Evolutionary conservation across 257 asterid genomes (phyloP).

Genomic region (Mentha longifolia): DNA sequence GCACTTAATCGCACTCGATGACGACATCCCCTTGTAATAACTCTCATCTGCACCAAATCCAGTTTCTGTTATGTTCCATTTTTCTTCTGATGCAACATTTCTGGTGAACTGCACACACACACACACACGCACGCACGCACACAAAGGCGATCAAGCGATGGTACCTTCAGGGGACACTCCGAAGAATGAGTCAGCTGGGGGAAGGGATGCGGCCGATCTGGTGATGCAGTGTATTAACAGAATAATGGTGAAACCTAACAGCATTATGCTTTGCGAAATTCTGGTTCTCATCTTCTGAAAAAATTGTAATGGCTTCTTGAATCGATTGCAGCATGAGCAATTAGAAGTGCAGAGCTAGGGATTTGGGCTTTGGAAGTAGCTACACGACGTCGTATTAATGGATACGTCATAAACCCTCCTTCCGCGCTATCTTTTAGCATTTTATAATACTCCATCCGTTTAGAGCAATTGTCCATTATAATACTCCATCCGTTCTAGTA

Average conservation of each 20-base stretch:
- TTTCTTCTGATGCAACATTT: conserved; percentile 10
- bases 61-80: not conserved
- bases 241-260: conserved; percentile 38
- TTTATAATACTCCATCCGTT: no score
- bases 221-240: conserved; percentile 31
- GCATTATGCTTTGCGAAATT: conserved; percentile 26
- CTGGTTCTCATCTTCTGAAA: conserved; percentile 37
- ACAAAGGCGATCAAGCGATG: conserved; percentile 3
- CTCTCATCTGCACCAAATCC: conserved; percentile 62
- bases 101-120: not conserved
- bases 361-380: conserved; percentile 6
- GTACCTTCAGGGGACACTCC: conserved; percentile 80
- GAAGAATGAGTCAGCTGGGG: conserved; percentile 40
- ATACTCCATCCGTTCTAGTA: no score
- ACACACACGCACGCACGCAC: not conserved
- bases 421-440: no score
- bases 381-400: conserved; percentile 27
- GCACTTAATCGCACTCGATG: conserved; percentile 66
- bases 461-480: no score
- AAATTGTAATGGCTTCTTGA: not conserved
- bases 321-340: not conserved
- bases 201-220: conserved; percentile 51
- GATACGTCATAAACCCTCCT: conserved; percentile 7
- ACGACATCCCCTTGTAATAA: conserved; percentile 55
- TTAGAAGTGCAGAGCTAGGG: conserved; percentile 11